Percentiles rank a stretch among this genome's conserved stretches.
Conservation (phyloP, 129 eudicot genomes). For the Tagetes patula region DNA sequence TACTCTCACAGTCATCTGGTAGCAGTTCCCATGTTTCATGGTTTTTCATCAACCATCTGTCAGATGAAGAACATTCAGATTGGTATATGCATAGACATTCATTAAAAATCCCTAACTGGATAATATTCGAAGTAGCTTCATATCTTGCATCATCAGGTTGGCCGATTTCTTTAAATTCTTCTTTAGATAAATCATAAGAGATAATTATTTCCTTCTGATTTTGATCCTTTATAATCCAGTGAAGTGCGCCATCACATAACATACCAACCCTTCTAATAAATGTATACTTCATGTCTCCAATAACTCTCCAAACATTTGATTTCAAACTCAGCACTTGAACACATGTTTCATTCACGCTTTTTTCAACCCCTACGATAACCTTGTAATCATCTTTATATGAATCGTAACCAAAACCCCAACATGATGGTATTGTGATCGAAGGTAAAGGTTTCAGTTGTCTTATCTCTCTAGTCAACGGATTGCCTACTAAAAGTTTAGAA, state of each 20-base stretch:
- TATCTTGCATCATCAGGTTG: constrained; percentile 3
- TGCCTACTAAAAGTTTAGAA: background rate
- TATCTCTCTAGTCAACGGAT: constrained; percentile 3
- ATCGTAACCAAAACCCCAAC: constrained; percentile 20
- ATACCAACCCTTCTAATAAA: background rate
- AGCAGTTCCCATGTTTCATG: too few relatives aligned
- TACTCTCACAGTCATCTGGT: too few relatives aligned
- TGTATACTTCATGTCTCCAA: background rate
- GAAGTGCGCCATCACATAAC: background rate
- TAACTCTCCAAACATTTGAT: constrained; percentile 1
- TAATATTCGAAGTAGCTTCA: background rate
- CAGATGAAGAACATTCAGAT: too few relatives aligned
- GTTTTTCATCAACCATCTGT: too few relatives aligned
- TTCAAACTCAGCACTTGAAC: constrained; percentile 7
- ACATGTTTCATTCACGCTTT: background rate
- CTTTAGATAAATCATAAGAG: constrained; percentile 1
- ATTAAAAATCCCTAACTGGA: background rate
- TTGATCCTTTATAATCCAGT: background rate
- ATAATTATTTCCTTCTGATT: background rate
- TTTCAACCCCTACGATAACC: background rate
- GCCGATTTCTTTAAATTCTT: constrained; percentile 1
- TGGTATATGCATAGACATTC: background rate
- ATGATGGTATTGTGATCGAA: background rate
- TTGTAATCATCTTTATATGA: background rate
- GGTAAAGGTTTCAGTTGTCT: background rate